These are phyloP conservation scores for Lepiota subincarnata DNA, from an alignment of 768 basidiomycete species.

Conservation along the genomic window DNA sequence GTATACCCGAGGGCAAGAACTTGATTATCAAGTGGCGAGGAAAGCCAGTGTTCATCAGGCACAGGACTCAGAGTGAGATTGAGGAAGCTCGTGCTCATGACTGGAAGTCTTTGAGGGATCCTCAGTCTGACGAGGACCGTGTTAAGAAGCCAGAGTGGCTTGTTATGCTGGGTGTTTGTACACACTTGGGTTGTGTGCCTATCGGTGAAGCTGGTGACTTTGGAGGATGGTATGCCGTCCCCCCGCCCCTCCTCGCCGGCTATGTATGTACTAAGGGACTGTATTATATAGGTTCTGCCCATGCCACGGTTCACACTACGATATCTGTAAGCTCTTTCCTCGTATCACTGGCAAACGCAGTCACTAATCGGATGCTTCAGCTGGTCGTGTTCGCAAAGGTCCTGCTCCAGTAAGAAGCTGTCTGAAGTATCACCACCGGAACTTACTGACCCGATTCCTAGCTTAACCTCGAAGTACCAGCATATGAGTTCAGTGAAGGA, in stretches of 20 bases:
- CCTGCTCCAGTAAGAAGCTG: constrained; percentile 84
- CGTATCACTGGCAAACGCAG: constrained; percentile 4
- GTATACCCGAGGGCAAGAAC: constrained; percentile 97
- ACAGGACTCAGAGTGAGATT: constrained; percentile 88
- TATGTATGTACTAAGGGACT: neutral
- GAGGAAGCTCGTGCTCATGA: constrained; percentile 83
- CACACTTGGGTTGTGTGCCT: constrained; percentile 97
- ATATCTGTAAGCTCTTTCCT: constrained; percentile 68
- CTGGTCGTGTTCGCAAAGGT: constrained; percentile 93
- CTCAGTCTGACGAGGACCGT: constrained; percentile 84
- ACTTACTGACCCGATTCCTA: constrained; percentile 24
- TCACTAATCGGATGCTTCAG: constrained; percentile 33
- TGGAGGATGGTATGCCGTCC: constrained; percentile 84
- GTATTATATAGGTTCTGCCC: constrained; percentile 75
- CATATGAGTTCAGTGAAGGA: constrained; percentile 81
- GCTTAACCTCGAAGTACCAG: constrained; percentile 94
- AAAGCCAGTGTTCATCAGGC: constrained; percentile 99
- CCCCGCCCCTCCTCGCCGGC: neutral
- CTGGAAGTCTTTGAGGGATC: constrained; percentile 89
- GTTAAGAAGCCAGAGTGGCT: constrained; percentile 96
- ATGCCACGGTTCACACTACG: constrained; percentile 98
- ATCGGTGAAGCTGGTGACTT: constrained; percentile 97
- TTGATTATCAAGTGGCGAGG: constrained; percentile 99
- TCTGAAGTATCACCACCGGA: constrained; percentile 3
- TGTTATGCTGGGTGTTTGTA: constrained; percentile 91